A percentile compares a stretch with the other conserved stretches of the same genome.
Evolutionary conservation across 495 filamentous ascomycete species (phyloP).

Genomic region (Mycothermus thermophilus): DNA sequence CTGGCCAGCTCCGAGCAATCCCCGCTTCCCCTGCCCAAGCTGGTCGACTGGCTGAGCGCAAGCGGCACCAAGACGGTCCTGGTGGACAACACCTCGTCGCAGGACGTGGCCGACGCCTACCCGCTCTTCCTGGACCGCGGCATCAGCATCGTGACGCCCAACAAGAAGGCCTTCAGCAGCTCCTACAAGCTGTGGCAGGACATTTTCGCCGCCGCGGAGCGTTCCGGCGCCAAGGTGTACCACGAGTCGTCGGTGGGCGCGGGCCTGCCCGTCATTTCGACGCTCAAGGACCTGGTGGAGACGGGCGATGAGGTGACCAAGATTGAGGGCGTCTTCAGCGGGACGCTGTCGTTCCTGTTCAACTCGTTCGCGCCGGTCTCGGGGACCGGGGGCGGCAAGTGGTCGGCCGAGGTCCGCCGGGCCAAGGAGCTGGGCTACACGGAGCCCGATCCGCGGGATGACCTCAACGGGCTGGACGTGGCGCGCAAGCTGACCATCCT

Average conservation of each 20-base stretch:
- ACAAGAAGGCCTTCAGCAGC: constrained; percentile 91
- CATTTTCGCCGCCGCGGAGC: constrained; percentile 54
- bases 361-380: constrained; percentile 75
- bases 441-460: constrained; percentile 90
- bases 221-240: constrained; percentile 62
- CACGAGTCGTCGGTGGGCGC: constrained; percentile 91
- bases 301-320: constrained; percentile 77
- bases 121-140: constrained; percentile 62
- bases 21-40: constrained; percentile 46
- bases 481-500: constrained; percentile 94
- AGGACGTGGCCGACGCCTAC: constrained; percentile 63
- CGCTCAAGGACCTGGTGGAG: constrained; percentile 73
- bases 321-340: constrained; percentile 94
- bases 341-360: constrained; percentile 93
- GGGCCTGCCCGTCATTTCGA: constrained; percentile 81
- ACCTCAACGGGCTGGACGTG: constrained; percentile 91
- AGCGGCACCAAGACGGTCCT: constrained; percentile 63
- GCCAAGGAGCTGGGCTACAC: constrained; percentile 94
- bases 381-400: constrained; percentile 50
- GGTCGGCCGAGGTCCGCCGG: constrained; percentile 76
- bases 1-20: constrained; percentile 43
- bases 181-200: constrained; percentile 62
- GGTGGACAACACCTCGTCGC: constrained; percentile 87
- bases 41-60: constrained; percentile 53
- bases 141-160: constrained; percentile 84